phyloP scores from a whole-genome alignment of 2,329 filamentous ascomycete genomes.

The Macrophomina tecta region DNA sequence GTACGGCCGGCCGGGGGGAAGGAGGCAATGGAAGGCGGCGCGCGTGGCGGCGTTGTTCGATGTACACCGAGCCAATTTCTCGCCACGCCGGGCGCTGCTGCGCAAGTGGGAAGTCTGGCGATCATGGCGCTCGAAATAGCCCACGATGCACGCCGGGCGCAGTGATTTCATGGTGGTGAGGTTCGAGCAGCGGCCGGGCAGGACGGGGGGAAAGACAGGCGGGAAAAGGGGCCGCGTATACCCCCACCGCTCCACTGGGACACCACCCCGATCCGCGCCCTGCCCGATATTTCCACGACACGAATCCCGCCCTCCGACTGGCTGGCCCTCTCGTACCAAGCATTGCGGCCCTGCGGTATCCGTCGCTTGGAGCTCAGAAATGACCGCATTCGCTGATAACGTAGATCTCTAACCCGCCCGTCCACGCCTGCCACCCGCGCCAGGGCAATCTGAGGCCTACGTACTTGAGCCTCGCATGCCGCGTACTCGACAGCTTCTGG shows the following conservation, averaged over 20 bases:
- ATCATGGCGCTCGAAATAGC: slow-evolving; percentile 1
- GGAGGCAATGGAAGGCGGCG: too few relatives aligned
- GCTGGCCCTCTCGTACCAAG: slow-evolving; percentile 18
- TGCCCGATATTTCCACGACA: slow-evolving; percentile 26
- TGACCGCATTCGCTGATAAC: slow-evolving; percentile 28
- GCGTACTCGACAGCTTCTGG: slow-evolving; percentile 2
- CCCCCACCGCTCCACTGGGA: slow-evolving; percentile 15
- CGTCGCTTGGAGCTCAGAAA: slow-evolving; percentile 26
- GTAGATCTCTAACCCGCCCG: slow-evolving; percentile 20
- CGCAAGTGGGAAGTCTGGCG: background rate
- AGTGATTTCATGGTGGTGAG: slow-evolving; percentile 5
- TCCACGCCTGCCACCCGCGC: slow-evolving; percentile 10
- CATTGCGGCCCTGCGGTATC: slow-evolving; percentile 24
- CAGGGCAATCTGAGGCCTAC: slow-evolving; percentile 15
- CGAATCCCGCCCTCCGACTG: slow-evolving; percentile 12
- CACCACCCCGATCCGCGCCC: slow-evolving; percentile 7
- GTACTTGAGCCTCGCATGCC: slow-evolving; percentile 26
- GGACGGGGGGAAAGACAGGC: too few relatives aligned
- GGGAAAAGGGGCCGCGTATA: slow-evolving; percentile 7
- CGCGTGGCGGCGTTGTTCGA: background rate
- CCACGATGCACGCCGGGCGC: background rate
- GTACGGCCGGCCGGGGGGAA: background rate
- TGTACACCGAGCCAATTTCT: slow-evolving; percentile 5
- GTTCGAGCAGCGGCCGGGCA: background rate
- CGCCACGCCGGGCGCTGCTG: background rate